A percentile compares a stretch with the other conserved stretches of the same genome.
Conservation (phyloP, 768 basidiomycete species). For the Sporobolomyces pararoseus region DNA sequence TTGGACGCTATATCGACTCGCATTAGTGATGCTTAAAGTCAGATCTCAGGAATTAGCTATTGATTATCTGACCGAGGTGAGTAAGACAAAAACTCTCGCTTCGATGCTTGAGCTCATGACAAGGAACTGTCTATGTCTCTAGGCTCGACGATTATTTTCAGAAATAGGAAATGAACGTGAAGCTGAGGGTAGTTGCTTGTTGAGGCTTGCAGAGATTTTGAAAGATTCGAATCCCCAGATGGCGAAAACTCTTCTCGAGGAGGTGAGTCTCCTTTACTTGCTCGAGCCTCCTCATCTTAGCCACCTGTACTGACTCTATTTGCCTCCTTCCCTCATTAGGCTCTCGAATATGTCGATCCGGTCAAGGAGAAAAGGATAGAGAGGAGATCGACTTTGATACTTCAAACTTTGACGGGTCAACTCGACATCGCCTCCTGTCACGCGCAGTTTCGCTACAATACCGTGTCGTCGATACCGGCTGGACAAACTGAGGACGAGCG, state of each 20-base stretch:
- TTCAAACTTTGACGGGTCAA: neutral
- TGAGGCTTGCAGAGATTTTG: slow-evolving; percentile 21
- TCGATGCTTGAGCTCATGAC: neutral
- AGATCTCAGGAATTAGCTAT: slow-evolving; percentile 5
- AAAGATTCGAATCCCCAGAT: neutral
- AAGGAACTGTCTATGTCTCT: neutral
- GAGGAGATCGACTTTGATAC: neutral
- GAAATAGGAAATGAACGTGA: slow-evolving; percentile 3
- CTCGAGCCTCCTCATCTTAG: too few relatives aligned
- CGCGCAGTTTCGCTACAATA: too few relatives aligned
- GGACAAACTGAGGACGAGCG: too few relatives aligned
- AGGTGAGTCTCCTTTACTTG: slow-evolving; percentile 9
- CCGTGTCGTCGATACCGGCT: too few relatives aligned
- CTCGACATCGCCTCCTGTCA: neutral
- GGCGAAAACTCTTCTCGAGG: neutral
- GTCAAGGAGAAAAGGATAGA: neutral
- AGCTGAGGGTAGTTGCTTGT: slow-evolving; percentile 20
- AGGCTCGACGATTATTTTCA: slow-evolving; percentile 23
- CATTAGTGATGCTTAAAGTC: slow-evolving; percentile 36
- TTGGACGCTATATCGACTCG: slow-evolving; percentile 23
- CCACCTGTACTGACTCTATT: too few relatives aligned
- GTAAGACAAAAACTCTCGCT: neutral
- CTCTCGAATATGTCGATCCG: slow-evolving; percentile 1
- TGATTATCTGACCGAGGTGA: slow-evolving; percentile 26
- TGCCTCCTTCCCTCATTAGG: neutral